phyloP scores from a whole-genome alignment of 441 rosid genomes.

The Eutrema salsugineum region DNA sequence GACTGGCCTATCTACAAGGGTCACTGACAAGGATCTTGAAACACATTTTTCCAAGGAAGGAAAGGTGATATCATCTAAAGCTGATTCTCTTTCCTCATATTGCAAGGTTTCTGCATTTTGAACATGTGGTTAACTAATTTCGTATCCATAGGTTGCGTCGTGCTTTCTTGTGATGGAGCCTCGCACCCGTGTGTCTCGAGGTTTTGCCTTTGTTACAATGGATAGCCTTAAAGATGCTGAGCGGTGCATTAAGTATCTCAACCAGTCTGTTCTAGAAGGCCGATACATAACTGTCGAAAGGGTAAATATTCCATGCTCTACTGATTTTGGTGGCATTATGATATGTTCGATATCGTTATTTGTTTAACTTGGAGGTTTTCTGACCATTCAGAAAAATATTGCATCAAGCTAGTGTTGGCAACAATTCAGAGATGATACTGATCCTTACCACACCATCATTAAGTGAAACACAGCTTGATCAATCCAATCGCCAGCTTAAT shows the following conservation, averaged over 20 bases:
- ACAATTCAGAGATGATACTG: slow-evolving; percentile 91
- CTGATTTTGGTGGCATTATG: slow-evolving; percentile 18
- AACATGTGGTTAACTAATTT: background rate
- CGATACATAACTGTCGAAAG: slow-evolving; percentile 95
- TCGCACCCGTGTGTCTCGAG: slow-evolving; percentile 89
- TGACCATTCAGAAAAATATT: slow-evolving; percentile 92
- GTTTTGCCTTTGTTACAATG: slow-evolving; percentile 96
- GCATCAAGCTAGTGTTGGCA: slow-evolving; percentile 92
- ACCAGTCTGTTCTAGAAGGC: slow-evolving; percentile 94
- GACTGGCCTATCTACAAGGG: slow-evolving; percentile 93
- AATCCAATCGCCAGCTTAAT: slow-evolving; percentile 73
- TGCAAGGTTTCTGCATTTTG: background rate
- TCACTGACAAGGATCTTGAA: slow-evolving; percentile 83
- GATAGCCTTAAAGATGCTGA: slow-evolving; percentile 72
- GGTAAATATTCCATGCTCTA: slow-evolving; percentile 46
- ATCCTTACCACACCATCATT: slow-evolving; percentile 69
- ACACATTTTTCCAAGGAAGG: slow-evolving; percentile 97
- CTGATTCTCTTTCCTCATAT: background rate
- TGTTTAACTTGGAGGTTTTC: slow-evolving; percentile 90
- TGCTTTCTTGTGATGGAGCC: slow-evolving; percentile 97
- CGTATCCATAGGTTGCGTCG: slow-evolving; percentile 61
- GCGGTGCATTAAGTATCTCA: slow-evolving; percentile 88
- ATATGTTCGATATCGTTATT: slow-evolving; percentile 33
- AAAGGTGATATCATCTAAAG: slow-evolving; percentile 49
- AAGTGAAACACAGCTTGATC: slow-evolving; percentile 91